Percentiles rank a stretch among this genome's conserved stretches.
Evolutionary conservation across 1,284 basidiomycete species (phyloP).

Genomic region (Ganoderma resinaceum): DNA sequence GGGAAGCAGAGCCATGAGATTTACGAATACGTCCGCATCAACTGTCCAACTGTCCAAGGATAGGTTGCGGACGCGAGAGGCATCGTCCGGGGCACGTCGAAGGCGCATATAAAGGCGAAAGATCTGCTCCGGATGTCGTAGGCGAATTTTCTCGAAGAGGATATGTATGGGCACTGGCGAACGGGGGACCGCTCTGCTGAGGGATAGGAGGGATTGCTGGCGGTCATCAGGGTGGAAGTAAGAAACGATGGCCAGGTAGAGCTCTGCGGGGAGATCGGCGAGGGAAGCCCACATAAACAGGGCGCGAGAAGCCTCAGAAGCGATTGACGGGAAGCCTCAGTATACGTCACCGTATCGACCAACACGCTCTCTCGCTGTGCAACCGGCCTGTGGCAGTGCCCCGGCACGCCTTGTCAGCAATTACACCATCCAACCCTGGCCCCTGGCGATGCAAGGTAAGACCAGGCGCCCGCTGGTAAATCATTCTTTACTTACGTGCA

Average conservation of each 20-base stretch:
- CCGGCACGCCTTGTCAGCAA: too few species aligned
- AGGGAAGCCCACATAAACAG: slow-evolving; percentile 20
- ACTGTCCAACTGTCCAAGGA: slow-evolving; percentile 62
- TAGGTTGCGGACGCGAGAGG: slow-evolving; percentile 53
- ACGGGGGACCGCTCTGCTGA: slow-evolving; percentile 61
- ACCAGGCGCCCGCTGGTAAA: too few species aligned
- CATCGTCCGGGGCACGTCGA: slow-evolving; percentile 42
- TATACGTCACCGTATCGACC: too few species aligned
- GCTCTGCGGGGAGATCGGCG: slow-evolving; percentile 57
- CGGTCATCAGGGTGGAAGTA: slow-evolving; percentile 49
- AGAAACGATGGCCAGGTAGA: slow-evolving; percentile 61
- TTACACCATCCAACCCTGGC: too few species aligned
- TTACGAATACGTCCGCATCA: slow-evolving; percentile 69
- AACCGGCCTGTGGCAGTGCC: too few species aligned
- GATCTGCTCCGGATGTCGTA: slow-evolving; percentile 53
- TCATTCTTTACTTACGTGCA: too few species aligned
- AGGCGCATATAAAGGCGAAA: slow-evolving; percentile 57
- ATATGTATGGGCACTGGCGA: slow-evolving; percentile 57
- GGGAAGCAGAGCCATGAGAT: slow-evolving; percentile 58
- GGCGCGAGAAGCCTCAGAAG: background rate
- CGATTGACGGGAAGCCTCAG: background rate
- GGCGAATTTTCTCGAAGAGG: slow-evolving; percentile 57
- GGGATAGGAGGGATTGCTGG: slow-evolving; percentile 53
- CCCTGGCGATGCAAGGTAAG: too few species aligned
- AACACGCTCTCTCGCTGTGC: too few species aligned